Conservation (phyloP, 2,329 filamentous ascomycete species). For the Colletotrichum siamense region DNA sequence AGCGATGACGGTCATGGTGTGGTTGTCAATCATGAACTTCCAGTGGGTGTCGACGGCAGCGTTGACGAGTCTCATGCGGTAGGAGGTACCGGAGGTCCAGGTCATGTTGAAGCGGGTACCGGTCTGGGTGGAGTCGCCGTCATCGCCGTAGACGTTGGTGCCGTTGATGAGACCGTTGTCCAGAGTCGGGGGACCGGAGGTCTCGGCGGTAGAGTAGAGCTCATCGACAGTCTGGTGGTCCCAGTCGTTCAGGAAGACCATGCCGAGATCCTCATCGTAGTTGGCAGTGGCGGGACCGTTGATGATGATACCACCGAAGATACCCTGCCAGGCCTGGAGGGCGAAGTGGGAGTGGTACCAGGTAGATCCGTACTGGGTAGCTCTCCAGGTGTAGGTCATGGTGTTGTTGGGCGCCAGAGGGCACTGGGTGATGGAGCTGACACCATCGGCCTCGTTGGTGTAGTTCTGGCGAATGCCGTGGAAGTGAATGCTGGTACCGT, state of each 20-base stretch:
- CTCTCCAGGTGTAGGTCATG: conserved; percentile 63
- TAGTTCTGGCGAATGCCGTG: conserved; percentile 64
- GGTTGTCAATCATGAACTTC: conserved; percentile 60
- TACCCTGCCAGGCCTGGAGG: conserved; percentile 51
- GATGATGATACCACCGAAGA: conserved; percentile 66
- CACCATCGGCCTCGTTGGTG: conserved; percentile 62
- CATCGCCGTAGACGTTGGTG: conserved; percentile 39
- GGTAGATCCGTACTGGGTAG: conserved; percentile 57
- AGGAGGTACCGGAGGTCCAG: conserved; percentile 46
- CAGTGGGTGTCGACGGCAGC: conserved; percentile 47
- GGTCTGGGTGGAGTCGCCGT: conserved; percentile 49
- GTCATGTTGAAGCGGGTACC: conserved; percentile 40
- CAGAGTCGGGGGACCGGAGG: conserved; percentile 36
- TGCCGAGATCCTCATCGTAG: conserved; percentile 69
- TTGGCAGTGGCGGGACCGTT: conserved; percentile 62
- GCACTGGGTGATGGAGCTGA: conserved; percentile 54
- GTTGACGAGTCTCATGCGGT: conserved; percentile 55
- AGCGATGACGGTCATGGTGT: conserved; percentile 61
- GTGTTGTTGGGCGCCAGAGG: conserved; percentile 56
- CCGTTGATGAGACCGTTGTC: conserved; percentile 53
- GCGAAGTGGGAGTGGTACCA: conserved; percentile 69
- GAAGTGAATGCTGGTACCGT: conserved; percentile 59
- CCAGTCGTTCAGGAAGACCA: conserved; percentile 65
- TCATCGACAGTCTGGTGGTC: conserved; percentile 49
- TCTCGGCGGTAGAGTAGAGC: conserved; percentile 32